These are phyloP conservation scores for Ustilago shanxiensis DNA, from an alignment of 1,284 basidiomycete species.

Conservation along the genomic window DNA sequence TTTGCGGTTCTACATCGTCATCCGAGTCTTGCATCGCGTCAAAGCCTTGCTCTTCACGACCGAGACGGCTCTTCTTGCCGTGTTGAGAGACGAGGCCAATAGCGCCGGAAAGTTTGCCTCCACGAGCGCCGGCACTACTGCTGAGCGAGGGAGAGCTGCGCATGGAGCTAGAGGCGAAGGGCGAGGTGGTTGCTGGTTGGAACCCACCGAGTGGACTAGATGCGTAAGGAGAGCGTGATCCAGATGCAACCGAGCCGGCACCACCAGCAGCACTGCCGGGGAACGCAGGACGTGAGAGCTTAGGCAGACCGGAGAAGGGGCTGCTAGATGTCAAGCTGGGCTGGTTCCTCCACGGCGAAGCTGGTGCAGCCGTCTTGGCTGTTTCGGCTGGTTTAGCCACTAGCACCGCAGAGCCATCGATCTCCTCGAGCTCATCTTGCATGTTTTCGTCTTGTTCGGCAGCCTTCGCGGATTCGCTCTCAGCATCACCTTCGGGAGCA, in stretches of 20 bases:
- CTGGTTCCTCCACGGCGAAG: conserved; percentile 47
- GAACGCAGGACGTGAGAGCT: conserved; percentile 29
- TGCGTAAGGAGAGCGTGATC: conserved; percentile 29
- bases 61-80: conserved; percentile 35
- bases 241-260: conserved; percentile 28
- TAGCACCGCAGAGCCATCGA: conserved; percentile 38
- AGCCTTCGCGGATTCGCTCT: background rate
- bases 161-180: conserved; percentile 31
- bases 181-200: conserved; percentile 39
- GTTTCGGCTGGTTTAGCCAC: conserved; percentile 5
- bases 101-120: conserved; percentile 30
- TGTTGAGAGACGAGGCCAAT: conserved; percentile 47
- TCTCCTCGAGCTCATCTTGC: conserved; percentile 27
- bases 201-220: conserved; percentile 32
- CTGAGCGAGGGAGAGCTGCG: conserved; percentile 33
- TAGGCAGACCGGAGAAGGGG: conserved; percentile 53
- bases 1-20: conserved; percentile 19
- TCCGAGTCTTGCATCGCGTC: conserved; percentile 21
- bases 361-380: conserved; percentile 4
- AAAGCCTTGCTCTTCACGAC: conserved; percentile 12
- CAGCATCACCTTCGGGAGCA: background rate
- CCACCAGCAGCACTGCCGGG: background rate
- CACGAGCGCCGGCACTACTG: background rate
- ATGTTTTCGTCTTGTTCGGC: conserved; percentile 25
- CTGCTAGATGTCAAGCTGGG: conserved; percentile 48